A percentile compares a stretch with the other conserved stretches of the same genome.
Conservation (phyloP, 495 filamentous ascomycete species). For the Aspergillus taichungensis region DNA sequence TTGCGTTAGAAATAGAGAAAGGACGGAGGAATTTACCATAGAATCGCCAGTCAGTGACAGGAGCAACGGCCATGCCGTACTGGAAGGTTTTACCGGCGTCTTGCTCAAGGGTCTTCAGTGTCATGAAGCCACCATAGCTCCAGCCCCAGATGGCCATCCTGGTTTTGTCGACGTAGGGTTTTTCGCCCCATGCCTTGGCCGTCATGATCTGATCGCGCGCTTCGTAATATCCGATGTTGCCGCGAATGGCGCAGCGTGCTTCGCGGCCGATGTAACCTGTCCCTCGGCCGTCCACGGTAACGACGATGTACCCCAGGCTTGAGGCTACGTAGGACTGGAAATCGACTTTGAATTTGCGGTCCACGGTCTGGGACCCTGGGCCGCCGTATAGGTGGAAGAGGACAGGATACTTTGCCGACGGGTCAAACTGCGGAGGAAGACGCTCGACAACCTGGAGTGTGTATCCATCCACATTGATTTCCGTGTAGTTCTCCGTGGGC, state of each 20-base stretch:
- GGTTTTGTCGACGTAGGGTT: conserved; percentile 72
- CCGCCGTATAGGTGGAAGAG: conserved; percentile 91
- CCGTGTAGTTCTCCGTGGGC: conserved; percentile 77
- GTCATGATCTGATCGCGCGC: conserved; percentile 84
- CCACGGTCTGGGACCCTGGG: conserved; percentile 78
- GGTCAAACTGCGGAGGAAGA: conserved; percentile 82
- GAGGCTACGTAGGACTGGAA: conserved; percentile 88
- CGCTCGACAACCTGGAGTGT: conserved; percentile 82
- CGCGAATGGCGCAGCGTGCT: conserved; percentile 71
- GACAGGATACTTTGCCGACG: conserved; percentile 80
- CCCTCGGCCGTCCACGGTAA: conserved; percentile 89
- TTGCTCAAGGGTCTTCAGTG: conserved; percentile 88
- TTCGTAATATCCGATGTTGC: conserved; percentile 78
- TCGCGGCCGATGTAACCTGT: conserved; percentile 85
- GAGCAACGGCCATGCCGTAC: conserved; percentile 96
- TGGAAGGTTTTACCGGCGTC: conserved; percentile 85
- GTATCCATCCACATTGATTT: conserved; percentile 69
- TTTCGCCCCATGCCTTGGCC: conserved; percentile 75
- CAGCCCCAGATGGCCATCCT: conserved; percentile 95
- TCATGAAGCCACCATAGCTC: conserved; percentile 96
- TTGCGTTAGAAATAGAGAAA: background rate
- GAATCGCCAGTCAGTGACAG: conserved; percentile 93
- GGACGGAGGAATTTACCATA: conserved; percentile 51
- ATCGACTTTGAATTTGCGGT: conserved; percentile 74
- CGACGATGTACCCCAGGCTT: conserved; percentile 83